These are phyloP conservation scores for Fonsecaea nubica DNA, from an alignment of 2,329 filamentous ascomycete species.

Conservation along the genomic window DNA sequence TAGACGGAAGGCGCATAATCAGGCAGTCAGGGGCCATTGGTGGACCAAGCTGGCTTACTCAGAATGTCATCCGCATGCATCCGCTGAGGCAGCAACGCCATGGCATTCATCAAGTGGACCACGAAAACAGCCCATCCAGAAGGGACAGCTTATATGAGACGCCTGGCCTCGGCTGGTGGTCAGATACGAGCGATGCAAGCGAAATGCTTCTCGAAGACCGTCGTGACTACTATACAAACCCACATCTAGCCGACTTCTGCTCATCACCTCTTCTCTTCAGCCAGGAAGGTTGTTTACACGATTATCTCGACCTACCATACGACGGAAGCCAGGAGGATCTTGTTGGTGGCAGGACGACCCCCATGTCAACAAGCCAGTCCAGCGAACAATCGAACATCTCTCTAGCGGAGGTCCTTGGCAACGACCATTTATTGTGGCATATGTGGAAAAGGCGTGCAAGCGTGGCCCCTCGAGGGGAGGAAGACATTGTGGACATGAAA, in stretches of 20 bases:
- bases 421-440: conserved; percentile 35
- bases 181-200: conserved; percentile 15
- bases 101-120: conserved; percentile 11
- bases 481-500: conserved; percentile 34
- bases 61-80: conserved; percentile 37
- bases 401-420: conserved; percentile 33
- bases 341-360: background rate
- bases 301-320: conserved; percentile 6
- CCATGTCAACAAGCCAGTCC: conserved; percentile 24
- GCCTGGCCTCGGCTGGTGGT: conserved; percentile 25
- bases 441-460: conserved; percentile 35
- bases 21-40: conserved; percentile 24
- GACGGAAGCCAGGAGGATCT: background rate
- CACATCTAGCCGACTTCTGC: conserved; percentile 1
- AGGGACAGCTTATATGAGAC: conserved; percentile 21
- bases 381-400: conserved; percentile 20
- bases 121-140: background rate
- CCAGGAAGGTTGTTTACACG: conserved; percentile 6
- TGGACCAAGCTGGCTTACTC: conserved; percentile 31
- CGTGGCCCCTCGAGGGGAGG: conserved; percentile 30
- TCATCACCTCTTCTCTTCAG: conserved; percentile 5
- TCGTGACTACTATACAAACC: conserved; percentile 18
- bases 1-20: conserved; percentile 20
- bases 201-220: conserved; percentile 16
- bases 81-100: conserved; percentile 35